Evolutionary conservation across 352 stramenopile genomes (phyloP).

Genomic region (Phytophthora meadii): DNA sequence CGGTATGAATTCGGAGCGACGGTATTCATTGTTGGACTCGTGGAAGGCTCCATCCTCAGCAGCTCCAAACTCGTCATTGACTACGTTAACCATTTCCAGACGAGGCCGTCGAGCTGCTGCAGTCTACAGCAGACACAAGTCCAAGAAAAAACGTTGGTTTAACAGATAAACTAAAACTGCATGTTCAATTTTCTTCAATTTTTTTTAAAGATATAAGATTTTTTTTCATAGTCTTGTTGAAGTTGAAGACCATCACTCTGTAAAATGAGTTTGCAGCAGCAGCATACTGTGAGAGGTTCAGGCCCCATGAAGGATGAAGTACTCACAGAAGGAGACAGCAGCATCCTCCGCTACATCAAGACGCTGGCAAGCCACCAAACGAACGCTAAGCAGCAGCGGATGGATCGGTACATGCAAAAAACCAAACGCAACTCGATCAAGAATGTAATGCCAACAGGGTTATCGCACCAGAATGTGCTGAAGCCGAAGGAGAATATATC

Average conservation of each 20-base stretch:
- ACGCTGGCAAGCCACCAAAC: constrained; percentile 53
- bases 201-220: too few species aligned
- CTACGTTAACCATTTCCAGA: constrained; percentile 73
- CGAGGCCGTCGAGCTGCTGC: constrained; percentile 66
- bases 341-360: constrained; percentile 57
- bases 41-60: constrained; percentile 69
- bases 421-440: constrained; percentile 21
- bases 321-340: constrained; percentile 33
- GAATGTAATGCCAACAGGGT: neutral
- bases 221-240: constrained; percentile 40
- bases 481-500: neutral
- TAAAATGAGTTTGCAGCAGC: constrained; percentile 3
- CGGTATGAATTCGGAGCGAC: constrained; percentile 51
- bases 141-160: constrained; percentile 64
- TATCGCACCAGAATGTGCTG: neutral
- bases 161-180: constrained; percentile 27
- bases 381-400: constrained; percentile 54
- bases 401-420: constrained; percentile 45
- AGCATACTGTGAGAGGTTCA: too few species aligned
- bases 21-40: constrained; percentile 76
- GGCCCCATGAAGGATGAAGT: neutral
- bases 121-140: constrained; percentile 73
- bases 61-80: constrained; percentile 69
- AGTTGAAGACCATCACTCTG: constrained; percentile 60
- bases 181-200: constrained; percentile 1